These are phyloP conservation scores for Elongisporangium senticosum DNA, from an alignment of 352 stramenopile species.

Conservation along the genomic window DNA sequence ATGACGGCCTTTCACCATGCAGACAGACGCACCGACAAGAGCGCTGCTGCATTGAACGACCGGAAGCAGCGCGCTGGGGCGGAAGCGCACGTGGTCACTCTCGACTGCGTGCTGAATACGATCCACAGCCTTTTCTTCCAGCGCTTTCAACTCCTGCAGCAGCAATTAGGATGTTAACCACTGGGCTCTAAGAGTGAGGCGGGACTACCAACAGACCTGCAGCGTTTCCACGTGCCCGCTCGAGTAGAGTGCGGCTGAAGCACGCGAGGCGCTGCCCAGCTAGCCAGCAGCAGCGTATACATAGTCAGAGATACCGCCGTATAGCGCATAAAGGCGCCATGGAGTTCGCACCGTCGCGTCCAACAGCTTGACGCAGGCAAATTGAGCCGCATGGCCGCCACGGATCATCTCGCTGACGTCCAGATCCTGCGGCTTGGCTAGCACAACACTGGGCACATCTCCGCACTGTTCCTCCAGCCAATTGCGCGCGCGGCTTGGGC, in stretches of 20 bases:
- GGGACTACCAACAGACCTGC: slow-evolving; percentile 21
- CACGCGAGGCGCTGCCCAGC: slow-evolving; percentile 24
- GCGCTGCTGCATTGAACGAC: slow-evolving; percentile 45
- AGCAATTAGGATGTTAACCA: slow-evolving; percentile 1
- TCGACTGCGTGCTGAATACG: slow-evolving; percentile 41
- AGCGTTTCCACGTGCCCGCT: slow-evolving; percentile 33
- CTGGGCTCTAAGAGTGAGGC: neutral
- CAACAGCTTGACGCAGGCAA: slow-evolving; percentile 43
- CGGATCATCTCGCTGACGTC: slow-evolving; percentile 70
- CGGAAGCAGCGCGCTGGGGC: slow-evolving; percentile 59
- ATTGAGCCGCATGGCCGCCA: slow-evolving; percentile 54
- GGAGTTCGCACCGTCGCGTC: slow-evolving; percentile 27
- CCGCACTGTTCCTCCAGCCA: slow-evolving; percentile 69
- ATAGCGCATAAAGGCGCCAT: neutral
- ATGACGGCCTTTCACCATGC: neutral
- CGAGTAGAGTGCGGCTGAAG: slow-evolving; percentile 32
- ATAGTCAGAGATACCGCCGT: neutral
- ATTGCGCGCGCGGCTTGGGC: slow-evolving; percentile 13
- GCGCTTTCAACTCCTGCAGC: slow-evolving; percentile 35
- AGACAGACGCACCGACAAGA: slow-evolving; percentile 30
- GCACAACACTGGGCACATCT: slow-evolving; percentile 29
- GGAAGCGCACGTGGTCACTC: slow-evolving; percentile 48
- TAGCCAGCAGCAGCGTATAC: slow-evolving; percentile 2
- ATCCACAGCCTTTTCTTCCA: slow-evolving; percentile 40
- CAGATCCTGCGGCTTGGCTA: slow-evolving; percentile 17